Base-by-base conservation (phyloP, 225 moss, liverwort and hornwort species). In the Sphagnum contortum region DNA sequence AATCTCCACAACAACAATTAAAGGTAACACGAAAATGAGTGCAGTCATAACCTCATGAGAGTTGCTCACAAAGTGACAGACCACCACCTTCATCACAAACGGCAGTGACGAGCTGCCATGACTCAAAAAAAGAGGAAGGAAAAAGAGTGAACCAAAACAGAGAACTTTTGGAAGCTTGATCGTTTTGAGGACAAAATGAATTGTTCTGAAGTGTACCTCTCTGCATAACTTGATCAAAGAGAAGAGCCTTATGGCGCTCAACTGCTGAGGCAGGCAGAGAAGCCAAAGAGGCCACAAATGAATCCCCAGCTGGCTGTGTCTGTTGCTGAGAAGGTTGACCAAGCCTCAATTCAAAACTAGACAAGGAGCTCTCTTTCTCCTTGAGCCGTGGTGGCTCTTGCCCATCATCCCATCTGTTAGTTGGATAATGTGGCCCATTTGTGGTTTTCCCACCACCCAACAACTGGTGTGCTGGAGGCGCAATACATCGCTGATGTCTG, bases 291-390 rank as follows among this genome's bases (percentile, higher is more conserved):
- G 83, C 74, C 66, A 86, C 71, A 60, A 88, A 79, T 12, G 89
- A 80, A 66, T 76, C 59, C 54, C 86, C 88, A 54, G 70, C 68
- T 55, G 84, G 71, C 69, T 88, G 88, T 53, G 88, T 60, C 76
- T 88, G 94, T 74, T 95, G 91, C 29, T 29, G 29, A 56, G 94
- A 95, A 49, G 94, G 94, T 73, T 95, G 94, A 64, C 94, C 94
- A 74, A 95, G 73, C 67, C 89, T 86, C 66, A 95, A 79, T 75
- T 95, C 94, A 70, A 95, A 89, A 76, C 75, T 85, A 29, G 91
- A 95, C 67, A 72, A 52, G 3, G 82, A 84, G 48, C 67, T 84
- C 56, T 91, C 91, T 66, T 74, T 84, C 73, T 89, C 89, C 67
- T 75, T 79, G 68, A 77, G 71, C 29, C 29, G 29, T 50, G 65